Evolutionary conservation across 768 basidiomycete species (phyloP).

Genomic region (Leccinum imitatum): DNA sequence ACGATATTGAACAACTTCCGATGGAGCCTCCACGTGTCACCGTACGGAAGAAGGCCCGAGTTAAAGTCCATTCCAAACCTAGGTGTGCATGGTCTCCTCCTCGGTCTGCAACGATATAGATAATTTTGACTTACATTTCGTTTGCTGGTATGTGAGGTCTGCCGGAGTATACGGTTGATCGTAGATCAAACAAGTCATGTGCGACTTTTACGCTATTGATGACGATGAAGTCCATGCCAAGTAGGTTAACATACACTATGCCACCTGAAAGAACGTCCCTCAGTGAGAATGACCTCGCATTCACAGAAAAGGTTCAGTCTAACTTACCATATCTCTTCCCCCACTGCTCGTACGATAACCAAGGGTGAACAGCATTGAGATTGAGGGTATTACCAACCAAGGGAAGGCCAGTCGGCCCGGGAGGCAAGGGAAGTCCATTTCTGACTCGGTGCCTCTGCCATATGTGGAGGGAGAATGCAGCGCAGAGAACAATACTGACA

Average conservation of each 20-base stretch:
- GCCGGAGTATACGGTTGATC: constrained; percentile 29
- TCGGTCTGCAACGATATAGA: not conserved
- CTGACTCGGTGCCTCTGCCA: constrained; percentile 20
- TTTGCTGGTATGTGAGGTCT: constrained; percentile 24
- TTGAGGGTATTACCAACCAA: constrained; percentile 26
- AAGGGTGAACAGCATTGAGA: constrained; percentile 25
- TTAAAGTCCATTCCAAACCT: constrained; percentile 34
- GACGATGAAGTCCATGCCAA: constrained; percentile 30
- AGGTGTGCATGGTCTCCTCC: not conserved
- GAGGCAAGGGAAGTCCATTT: constrained; percentile 38
- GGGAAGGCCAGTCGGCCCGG: constrained; percentile 51
- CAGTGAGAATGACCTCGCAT: not conserved
- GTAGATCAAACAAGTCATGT: constrained; percentile 23
- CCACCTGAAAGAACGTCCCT: constrained; percentile 12
- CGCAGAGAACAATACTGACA: constrained; percentile 5
- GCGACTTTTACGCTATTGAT: constrained; percentile 24
- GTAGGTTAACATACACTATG: constrained; percentile 26
- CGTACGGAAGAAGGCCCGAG: constrained; percentile 29
- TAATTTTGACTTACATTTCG: constrained; percentile 15
- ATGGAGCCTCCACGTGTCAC: constrained; percentile 31
- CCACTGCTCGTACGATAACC: constrained; percentile 37
- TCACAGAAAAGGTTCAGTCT: not conserved
- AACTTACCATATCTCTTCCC: constrained; percentile 32
- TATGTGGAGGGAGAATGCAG: constrained; percentile 1
- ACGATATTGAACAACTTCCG: constrained; percentile 26